Conservation (phyloP, 768 basidiomycete species). For the Naganishia kalamii region DNA sequence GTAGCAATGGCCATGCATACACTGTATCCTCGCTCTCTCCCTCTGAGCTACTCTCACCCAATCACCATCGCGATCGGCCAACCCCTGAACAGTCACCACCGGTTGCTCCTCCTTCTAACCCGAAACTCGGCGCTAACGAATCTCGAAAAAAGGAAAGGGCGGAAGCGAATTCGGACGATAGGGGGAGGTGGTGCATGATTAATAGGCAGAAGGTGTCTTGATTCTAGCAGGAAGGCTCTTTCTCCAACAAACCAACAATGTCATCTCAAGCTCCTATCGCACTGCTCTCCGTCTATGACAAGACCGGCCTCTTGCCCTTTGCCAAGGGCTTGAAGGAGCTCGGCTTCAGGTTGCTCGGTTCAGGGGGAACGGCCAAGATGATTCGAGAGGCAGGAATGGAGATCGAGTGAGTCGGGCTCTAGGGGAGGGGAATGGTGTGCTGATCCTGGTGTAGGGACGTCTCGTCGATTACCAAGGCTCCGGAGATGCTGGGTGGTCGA, state of each 20-base stretch:
- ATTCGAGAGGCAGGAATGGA: constrained; percentile 87
- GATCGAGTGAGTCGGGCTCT: constrained; percentile 65
- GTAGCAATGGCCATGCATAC: too few species aligned
- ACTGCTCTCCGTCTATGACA: constrained; percentile 92
- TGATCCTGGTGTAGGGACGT: constrained; percentile 65
- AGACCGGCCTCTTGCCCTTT: constrained; percentile 77
- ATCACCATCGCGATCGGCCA: too few species aligned
- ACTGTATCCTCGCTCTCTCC: too few species aligned
- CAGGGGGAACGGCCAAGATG: constrained; percentile 95
- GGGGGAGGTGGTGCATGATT: background rate
- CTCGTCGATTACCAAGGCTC: constrained; percentile 91
- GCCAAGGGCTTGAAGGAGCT: constrained; percentile 73
- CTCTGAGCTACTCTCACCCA: too few species aligned
- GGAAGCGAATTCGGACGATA: background rate
- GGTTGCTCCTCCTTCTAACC: too few species aligned
- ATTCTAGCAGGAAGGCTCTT: background rate
- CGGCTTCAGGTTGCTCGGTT: constrained; percentile 83
- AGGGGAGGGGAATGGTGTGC: background rate
- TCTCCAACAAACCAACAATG: background rate
- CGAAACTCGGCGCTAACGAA: background rate
- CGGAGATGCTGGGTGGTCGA: constrained; percentile 96
- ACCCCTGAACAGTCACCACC: too few species aligned
- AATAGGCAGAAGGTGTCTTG: too few species aligned
- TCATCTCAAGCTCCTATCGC: constrained; percentile 41
- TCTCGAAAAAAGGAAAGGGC: background rate